A percentile compares a stretch with the other conserved stretches of the same genome.
Evolutionary conservation across 2,329 filamentous ascomycete species (phyloP).

Genomic region (Septoria petroselini): DNA sequence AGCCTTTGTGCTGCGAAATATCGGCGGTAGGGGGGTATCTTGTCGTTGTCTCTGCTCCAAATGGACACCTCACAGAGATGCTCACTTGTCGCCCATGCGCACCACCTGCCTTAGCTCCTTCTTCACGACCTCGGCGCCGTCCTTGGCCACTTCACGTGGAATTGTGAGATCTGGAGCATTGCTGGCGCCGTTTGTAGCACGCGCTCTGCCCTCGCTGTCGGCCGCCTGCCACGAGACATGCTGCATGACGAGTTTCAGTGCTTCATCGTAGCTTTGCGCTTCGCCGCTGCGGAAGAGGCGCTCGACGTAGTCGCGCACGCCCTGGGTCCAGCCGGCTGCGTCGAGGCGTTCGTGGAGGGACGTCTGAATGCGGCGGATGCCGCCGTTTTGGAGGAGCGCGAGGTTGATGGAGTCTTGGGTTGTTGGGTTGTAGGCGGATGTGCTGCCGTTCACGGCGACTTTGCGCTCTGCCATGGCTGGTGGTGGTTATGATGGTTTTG

Average conservation of each 20-base stretch:
- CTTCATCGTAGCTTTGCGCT: conserved; percentile 56
- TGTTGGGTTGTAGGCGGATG: conserved; percentile 39
- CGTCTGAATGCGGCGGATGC: conserved; percentile 55
- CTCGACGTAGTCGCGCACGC: conserved; percentile 53
- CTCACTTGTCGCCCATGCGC: conserved; percentile 27
- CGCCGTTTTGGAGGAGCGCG: conserved; percentile 48
- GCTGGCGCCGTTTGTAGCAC: conserved; percentile 18
- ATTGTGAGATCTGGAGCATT: conserved; percentile 30
- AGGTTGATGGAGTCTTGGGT: conserved; percentile 44
- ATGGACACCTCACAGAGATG: too few relatives aligned
- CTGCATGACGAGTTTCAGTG: conserved; percentile 53
- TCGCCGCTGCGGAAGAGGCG: conserved; percentile 57
- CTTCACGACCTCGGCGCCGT: conserved; percentile 53
- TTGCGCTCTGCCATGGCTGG: conserved; percentile 16
- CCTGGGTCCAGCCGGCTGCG: conserved; percentile 58
- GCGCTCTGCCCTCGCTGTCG: conserved; percentile 30
- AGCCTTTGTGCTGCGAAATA: too few relatives aligned
- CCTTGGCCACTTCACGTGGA: conserved; percentile 47
- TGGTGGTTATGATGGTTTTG: not conserved
- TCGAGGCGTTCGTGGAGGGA: conserved; percentile 55
- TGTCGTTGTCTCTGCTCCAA: not conserved
- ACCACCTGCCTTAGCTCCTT: conserved; percentile 41
- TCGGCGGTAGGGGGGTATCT: too few relatives aligned
- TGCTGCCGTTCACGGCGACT: conserved; percentile 43
- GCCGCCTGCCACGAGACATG: conserved; percentile 32